Base-by-base conservation (phyloP, 2,329 filamentous ascomycete species). In the Fusarium sp. region DNA sequence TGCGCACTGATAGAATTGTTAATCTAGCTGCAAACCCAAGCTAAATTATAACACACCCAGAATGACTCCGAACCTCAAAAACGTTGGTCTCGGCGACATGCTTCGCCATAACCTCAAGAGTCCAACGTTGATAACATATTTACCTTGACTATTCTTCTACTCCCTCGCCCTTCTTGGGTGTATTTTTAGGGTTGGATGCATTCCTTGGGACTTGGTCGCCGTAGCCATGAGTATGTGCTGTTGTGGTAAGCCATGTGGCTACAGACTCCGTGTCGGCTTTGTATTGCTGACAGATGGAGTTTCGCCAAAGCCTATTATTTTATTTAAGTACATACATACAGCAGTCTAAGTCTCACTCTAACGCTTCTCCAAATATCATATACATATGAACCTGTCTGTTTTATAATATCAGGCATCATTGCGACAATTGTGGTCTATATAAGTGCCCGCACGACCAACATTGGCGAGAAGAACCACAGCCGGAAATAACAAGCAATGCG, bases 181-280 rank as follows among this genome's bases (percentile, higher is more conserved):
- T 59, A 35, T 56, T 44, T 5, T 19, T 30, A 7, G 6, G 48
- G 10, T 54, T n/a, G 5, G 22, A 7, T 19, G n/a, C 0, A 7
- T 13, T 13, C 2, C 39, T 14, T 13, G 7, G 6, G 6, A 13
- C 26, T 10, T 60, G 32, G 6, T 47, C 24, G 4, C 14, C 13
- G 6, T 64, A 71, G 28, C 65, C 60, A 22, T 65, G 43, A 8
- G 40, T 51, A n/a, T 69, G 65, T 14, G 68, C 62, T n/a, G 64
- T 73, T 0, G 57, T 47, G 5, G 60, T 58, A 0, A 72, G 60
- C 67, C 60, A 71, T 40, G 48, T 54, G 15, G 71, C 69, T 4
- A 71, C 56, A 35, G 41, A 41, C 45, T 72, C 67, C 1, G 65
- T 73, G 37, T 72, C 71, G 17, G 50, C 47, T 54, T 73, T 73